These are phyloP conservation scores for Solanum ossicruentum DNA, from an alignment of 257 asterid genomes.

Conservation along the genomic window DNA sequence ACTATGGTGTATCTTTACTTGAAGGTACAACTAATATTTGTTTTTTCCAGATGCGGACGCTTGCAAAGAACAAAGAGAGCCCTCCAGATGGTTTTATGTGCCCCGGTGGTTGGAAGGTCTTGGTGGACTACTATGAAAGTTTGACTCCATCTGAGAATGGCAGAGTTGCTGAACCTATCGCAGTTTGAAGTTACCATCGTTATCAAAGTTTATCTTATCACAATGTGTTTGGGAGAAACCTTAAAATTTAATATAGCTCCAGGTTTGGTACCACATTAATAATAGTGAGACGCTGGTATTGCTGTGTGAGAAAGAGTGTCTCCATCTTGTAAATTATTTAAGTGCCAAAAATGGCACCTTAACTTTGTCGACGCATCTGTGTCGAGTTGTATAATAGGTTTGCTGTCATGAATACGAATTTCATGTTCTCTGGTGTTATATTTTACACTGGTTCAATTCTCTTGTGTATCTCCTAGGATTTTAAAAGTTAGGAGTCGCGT, in stretches of 20 bases:
- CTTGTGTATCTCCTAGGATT: not conserved
- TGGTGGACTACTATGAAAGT: slow-evolving; percentile 82
- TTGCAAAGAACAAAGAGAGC: slow-evolving; percentile 73
- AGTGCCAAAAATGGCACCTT: not conserved
- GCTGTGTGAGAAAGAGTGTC: not conserved
- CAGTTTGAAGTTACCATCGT: slow-evolving; percentile 26
- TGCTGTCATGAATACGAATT: not conserved
- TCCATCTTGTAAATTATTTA: not conserved
- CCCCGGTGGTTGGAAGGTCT: slow-evolving; percentile 91
- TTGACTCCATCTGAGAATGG: slow-evolving; percentile 46
- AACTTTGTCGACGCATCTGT: not conserved
- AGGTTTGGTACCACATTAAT: not conserved
- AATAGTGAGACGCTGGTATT: not conserved
- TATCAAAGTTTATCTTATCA: not conserved
- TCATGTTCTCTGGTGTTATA: not conserved
- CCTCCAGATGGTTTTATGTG: slow-evolving; percentile 99
- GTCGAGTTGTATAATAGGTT: not conserved
- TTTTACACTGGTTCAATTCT: not conserved
- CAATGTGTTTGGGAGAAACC: not conserved
- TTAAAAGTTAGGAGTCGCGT: not conserved
- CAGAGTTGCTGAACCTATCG: slow-evolving; percentile 36
- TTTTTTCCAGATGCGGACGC: slow-evolving; percentile 61
- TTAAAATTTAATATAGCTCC: not conserved
- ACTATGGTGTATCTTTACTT: not conserved
- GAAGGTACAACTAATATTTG: not conserved